These are phyloP conservation scores for Sicyos baderoa DNA, from an alignment of 306 rosid genomes.

Conservation along the genomic window DNA sequence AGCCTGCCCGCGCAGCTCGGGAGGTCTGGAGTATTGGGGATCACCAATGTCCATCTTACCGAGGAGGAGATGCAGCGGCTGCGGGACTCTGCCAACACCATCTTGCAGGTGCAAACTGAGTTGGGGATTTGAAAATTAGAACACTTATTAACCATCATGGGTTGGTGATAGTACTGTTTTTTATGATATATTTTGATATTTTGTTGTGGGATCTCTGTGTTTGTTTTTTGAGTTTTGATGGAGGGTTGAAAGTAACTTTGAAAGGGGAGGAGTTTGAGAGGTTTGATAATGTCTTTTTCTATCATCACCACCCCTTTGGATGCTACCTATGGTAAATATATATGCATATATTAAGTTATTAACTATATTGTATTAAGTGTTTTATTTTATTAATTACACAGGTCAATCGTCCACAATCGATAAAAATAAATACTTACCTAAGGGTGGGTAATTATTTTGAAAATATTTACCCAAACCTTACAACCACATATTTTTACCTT, in stretches of 20 bases:
- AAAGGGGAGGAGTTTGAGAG: not conserved
- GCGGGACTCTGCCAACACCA: conserved; percentile 56
- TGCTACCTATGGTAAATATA: not conserved
- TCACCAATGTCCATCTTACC: conserved; percentile 61
- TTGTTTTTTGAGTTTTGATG: not conserved
- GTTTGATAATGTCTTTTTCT: not conserved
- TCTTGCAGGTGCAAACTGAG: conserved; percentile 50
- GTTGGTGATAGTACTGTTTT: not conserved
- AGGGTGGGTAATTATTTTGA: no score
- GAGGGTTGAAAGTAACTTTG: not conserved
- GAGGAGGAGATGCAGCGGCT: conserved; percentile 49
- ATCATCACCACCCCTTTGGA: not conserved
- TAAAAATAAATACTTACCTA: no score
- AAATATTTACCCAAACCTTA: no score
- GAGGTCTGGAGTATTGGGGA: conserved; percentile 64
- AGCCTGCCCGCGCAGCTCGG: conserved; percentile 86
- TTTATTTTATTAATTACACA: no score
- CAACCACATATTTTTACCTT: no score
- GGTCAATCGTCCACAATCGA: no score
- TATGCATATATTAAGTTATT: no score
- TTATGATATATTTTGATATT: not conserved
- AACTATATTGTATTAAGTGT: no score
- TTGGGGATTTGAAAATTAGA: conserved; percentile 36
- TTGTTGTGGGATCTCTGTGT: not conserved
- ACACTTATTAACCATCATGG: not conserved